Base-by-base conservation (phyloP, 768 basidiomycete genomes). In the Tylopilus sp. region DNA sequence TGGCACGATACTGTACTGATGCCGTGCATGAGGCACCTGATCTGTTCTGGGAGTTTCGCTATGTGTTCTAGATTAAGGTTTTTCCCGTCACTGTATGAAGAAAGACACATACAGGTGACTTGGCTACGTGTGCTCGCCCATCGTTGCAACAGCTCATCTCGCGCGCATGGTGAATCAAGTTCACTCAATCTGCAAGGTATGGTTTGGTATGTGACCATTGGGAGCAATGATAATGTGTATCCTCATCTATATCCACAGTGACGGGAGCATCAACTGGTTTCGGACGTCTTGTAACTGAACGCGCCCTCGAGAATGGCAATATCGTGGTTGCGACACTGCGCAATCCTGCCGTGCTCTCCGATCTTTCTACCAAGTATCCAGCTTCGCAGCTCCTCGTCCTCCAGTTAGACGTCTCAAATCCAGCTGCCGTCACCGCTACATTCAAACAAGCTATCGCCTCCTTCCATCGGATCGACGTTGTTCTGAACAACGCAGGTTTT, bases 251-350 rank as follows among this genome's bases (percentile, higher is more conserved):
- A 21, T 22, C 12, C 28, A 40, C 13, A 75, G 78, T 76, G 28
- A 76, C 74, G 23, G 76, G 76, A 22, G 58, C 73, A 7, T 73
- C 70, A 6, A 60, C 68, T 6, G 74, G 77, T 26, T 68, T 78
- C 41, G 77, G 77, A 0, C 70, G 68, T 17, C 42, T 57, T 11
- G 56, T 70, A 33, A 63, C 63, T 20, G 71, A 74, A 55, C 22
- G 15, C 30, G 71, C 66, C n/a, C 69, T 78, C 23, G 52, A 55
- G 21, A 57, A 64, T 2, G 75, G 76, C n/a, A 73, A 73, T 50
- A 66, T 52, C 10, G 76, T 68, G 23, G 66, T 76, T 43, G 77
- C 79, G 17, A 75, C 78, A 15, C 62, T 75, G 22, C 75, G 79
- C 48, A 71, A 62, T 23, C 76, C 76, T 6, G 64, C 53, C 15